Evolutionary conservation across 305 asterid species (phyloP).

Genomic region (Fraxinus sp.): DNA sequence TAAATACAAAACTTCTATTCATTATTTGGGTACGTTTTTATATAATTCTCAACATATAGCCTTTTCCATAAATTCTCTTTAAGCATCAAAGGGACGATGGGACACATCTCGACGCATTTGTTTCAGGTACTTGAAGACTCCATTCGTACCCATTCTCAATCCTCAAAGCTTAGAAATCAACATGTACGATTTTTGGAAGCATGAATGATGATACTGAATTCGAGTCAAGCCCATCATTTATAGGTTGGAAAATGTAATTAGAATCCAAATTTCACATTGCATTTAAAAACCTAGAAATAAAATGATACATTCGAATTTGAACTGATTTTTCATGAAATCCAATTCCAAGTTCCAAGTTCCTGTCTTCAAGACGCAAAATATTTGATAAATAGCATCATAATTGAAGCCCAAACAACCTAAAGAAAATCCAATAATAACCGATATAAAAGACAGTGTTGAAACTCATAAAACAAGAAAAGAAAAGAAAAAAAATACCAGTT

Average conservation of each 20-base stretch:
- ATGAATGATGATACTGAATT: not conserved
- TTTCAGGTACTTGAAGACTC: too few relatives aligned
- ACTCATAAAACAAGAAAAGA: not conserved
- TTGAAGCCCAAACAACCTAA: not conserved
- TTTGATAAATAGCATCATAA: not conserved
- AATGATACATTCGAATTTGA: not conserved
- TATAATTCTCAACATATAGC: too few relatives aligned
- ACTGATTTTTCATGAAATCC: not conserved
- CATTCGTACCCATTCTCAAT: too few relatives aligned
- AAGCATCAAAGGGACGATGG: too few relatives aligned
- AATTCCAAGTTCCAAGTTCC: not conserved
- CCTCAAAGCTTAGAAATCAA: too few relatives aligned
- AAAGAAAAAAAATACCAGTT: constrained; percentile 40
- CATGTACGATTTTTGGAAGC: too few relatives aligned
- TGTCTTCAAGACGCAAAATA: not conserved
- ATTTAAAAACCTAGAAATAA: not conserved
- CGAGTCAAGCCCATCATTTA: not conserved
- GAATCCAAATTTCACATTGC: not conserved
- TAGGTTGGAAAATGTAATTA: not conserved
- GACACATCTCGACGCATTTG: too few relatives aligned
- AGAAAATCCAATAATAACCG: not conserved
- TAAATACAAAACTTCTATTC: too few relatives aligned
- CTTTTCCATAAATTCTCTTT: too few relatives aligned
- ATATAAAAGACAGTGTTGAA: not conserved
- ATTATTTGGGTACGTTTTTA: too few relatives aligned